phyloP scores from a whole-genome alignment of 495 filamentous ascomycete genomes.

The Trichoderma orchidacearum region DNA sequence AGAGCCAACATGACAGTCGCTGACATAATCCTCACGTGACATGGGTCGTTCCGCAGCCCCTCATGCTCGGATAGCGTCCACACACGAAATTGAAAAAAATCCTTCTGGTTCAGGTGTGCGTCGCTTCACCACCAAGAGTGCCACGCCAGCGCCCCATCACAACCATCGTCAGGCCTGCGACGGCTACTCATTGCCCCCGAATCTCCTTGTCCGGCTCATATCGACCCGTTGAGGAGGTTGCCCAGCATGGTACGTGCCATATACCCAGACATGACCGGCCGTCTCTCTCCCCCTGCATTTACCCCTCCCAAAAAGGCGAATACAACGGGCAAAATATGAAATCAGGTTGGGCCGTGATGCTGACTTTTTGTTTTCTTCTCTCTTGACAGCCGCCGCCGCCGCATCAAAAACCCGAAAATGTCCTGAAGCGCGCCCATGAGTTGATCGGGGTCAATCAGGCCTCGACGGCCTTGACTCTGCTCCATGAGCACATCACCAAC shows the following conservation, averaged over 20 bases:
- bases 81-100: constrained; percentile 8
- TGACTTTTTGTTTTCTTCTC: not conserved
- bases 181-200: constrained; percentile 2
- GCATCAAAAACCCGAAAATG: constrained; percentile 96
- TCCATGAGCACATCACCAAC: constrained; percentile 98
- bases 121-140: constrained; percentile 1
- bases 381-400: constrained; percentile 58
- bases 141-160: constrained; percentile 3
- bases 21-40: constrained; percentile 1
- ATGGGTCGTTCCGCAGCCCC: constrained; percentile 1
- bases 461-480: constrained; percentile 78
- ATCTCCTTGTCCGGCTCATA: constrained; percentile 12
- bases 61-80: constrained; percentile 4
- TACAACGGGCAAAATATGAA: no score
- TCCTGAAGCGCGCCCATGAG: constrained; percentile 95
- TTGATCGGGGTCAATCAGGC: constrained; percentile 94
- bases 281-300: not conserved
- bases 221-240: constrained; percentile 21
- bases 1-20: no score
- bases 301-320: no score
- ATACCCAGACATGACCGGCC: not conserved
- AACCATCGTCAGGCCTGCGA: constrained; percentile 1
- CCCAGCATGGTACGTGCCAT: constrained; percentile 24
- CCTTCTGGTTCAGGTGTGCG: not conserved
- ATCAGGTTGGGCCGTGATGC: constrained; percentile 43